These are phyloP conservation scores for Leccinum fallax DNA, from an alignment of 1,284 basidiomycete genomes.

Conservation along the genomic window DNA sequence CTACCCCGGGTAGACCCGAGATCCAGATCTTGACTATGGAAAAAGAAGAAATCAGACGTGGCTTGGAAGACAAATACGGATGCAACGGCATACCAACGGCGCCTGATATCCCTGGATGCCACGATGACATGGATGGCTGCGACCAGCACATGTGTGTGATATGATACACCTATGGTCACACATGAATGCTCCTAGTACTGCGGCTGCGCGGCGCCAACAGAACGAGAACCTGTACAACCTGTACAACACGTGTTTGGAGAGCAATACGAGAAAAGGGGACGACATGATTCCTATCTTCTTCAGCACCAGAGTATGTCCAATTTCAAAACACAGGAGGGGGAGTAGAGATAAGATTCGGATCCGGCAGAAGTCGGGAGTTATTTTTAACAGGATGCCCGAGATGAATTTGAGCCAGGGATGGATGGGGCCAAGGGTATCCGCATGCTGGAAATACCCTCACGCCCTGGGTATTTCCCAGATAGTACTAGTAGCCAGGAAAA, in stretches of 20 bases:
- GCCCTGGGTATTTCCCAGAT: constrained; percentile 2
- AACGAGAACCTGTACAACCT: constrained; percentile 19
- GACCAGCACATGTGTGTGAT: constrained; percentile 9
- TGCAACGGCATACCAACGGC: background rate
- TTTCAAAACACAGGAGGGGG: constrained; percentile 18
- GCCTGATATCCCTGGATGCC: background rate
- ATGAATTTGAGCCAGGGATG: constrained; percentile 1
- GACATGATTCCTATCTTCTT: constrained; percentile 16
- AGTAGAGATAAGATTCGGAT: constrained; percentile 31
- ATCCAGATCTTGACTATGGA: constrained; percentile 12
- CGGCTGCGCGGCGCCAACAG: constrained; percentile 13
- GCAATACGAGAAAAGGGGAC: constrained; percentile 9
- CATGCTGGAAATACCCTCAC: background rate
- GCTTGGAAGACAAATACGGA: background rate
- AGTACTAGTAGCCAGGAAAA: background rate
- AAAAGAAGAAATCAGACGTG: background rate
- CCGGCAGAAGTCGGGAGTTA: constrained; percentile 13
- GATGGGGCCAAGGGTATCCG: constrained; percentile 28
- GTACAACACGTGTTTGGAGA: constrained; percentile 28
- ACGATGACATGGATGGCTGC: constrained; percentile 1
- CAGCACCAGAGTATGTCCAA: constrained; percentile 20
- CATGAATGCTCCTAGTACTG: background rate
- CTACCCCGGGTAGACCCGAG: constrained; percentile 17
- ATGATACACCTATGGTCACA: constrained; percentile 7
- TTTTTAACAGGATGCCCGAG: constrained; percentile 7